Base-by-base conservation (phyloP, 176 grass and related monocot species). In the Zizania latifolia region DNA sequence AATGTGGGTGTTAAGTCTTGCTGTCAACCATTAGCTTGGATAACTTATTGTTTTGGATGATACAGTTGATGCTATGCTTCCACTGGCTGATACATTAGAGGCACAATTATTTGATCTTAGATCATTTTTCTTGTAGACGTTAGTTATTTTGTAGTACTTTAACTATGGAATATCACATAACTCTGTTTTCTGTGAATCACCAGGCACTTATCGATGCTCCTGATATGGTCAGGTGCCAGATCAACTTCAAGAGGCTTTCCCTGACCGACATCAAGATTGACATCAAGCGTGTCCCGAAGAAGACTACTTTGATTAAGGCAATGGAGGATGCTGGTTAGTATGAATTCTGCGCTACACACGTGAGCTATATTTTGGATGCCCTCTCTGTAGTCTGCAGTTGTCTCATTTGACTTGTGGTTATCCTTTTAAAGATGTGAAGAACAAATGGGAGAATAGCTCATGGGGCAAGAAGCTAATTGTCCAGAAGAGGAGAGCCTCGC, bases 401-500 rank as follows among this genome's bases (percentile, higher is more conserved):
- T n/a, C 56, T 59, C 29, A 35, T 36, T 51, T 45, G 26, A 54
- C 27, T 64, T 5, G 43, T 16, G 56, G 59, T 8, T 74, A 8
- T 16, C 32, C 22, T 43, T 62, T 43, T 61, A 21, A 74, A 93
- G 93, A 97, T 84, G 93, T 97, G 14, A 97, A 97, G 51, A 86
- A 66, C 45, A 97, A 93, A 63, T 97, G 93, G 93, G 93, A 97
- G 82, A 97, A 91, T 36, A 97, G 94, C 70, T 93, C 88, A 2
- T 97, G 94, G 94, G 94, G 94, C 61, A 97, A 82, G 84, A 97
- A 97, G 81, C 48, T 97, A 31, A 93, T 97, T 77, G 94, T 97
- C 29, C 94, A 97, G 94, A 85, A 91, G 74, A 93, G 83, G 86
- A 93, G 94, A 91, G 90, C 94, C 30, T 58, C 94, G 0, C 90